A percentile compares a stretch with the other conserved stretches of the same genome.
phyloP scores from a whole-genome alignment of 352 stramenopile genomes.

The Pythium angustatum region DNA sequence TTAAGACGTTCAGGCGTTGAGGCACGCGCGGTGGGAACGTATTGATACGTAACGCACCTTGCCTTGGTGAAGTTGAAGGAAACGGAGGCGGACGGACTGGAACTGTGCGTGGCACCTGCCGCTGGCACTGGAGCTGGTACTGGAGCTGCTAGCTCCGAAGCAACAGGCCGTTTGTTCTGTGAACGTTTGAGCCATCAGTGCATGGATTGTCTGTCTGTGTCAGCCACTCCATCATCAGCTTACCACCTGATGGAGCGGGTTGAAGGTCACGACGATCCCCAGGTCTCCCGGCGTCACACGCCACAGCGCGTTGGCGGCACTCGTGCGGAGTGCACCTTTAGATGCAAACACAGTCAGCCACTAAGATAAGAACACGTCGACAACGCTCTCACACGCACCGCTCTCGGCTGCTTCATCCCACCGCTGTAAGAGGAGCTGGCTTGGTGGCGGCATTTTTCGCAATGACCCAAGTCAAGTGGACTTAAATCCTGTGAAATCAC shows the following conservation, averaged over 20 bases:
- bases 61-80: constrained; percentile 69
- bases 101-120: too few species aligned
- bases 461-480: background rate
- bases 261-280: constrained; percentile 22
- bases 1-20: too few species aligned
- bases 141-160: background rate
- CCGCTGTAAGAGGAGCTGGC: constrained; percentile 5
- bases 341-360: too few species aligned
- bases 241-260: constrained; percentile 24
- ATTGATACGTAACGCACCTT: too few species aligned
- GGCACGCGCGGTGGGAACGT: too few species aligned
- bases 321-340: constrained; percentile 27
- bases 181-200: background rate
- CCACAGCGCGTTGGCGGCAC: constrained; percentile 1
- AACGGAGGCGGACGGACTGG: background rate
- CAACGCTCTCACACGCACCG: background rate
- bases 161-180: constrained; percentile 24
- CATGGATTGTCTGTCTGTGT: background rate
- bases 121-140: background rate
- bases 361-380: background rate
- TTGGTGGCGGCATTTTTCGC: background rate
- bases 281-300: constrained; percentile 15
- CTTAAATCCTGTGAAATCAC: constrained; percentile 6
- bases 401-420: constrained; percentile 20
- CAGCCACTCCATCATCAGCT: background rate